Percentiles rank a stretch among this genome's conserved stretches.
Evolutionary conservation across 2,329 filamentous ascomycete species (phyloP).

Genomic region (Talaromyces sp.): DNA sequence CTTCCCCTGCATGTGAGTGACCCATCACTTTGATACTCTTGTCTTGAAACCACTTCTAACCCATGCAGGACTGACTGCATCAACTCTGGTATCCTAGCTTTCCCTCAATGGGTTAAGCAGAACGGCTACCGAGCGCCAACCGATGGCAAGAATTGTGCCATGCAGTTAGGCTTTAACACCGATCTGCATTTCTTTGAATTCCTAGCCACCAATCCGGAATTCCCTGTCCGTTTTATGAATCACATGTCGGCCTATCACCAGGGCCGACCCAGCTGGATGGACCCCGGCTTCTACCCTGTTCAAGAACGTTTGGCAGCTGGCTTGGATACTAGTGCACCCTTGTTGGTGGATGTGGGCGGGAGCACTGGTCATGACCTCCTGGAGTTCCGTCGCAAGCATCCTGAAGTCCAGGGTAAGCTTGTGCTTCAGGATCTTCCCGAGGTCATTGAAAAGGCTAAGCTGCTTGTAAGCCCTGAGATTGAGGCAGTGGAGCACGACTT

Average conservation of each 20-base stretch:
- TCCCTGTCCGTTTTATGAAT: conserved; percentile 38
- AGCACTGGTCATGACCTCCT: conserved; percentile 24
- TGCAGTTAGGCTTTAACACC: conserved; percentile 30
- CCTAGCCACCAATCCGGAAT: conserved; percentile 26
- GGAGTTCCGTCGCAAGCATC: conserved; percentile 38
- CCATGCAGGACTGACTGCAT: conserved; percentile 26
- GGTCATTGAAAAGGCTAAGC: conserved; percentile 32
- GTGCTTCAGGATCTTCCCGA: conserved; percentile 50
- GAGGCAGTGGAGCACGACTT: conserved; percentile 47
- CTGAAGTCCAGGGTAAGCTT: conserved; percentile 40
- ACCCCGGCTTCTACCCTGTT: conserved; percentile 21
- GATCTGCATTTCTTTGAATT: conserved; percentile 30
- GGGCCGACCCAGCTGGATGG: conserved; percentile 39
- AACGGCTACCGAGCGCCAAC: conserved; percentile 28
- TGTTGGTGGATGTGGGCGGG: conserved; percentile 27
- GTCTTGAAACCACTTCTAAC: conserved; percentile 19
- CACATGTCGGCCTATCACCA: conserved; percentile 41
- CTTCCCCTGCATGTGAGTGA: conserved; percentile 26
- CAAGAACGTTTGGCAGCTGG: conserved; percentile 23
- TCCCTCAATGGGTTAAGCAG: conserved; percentile 28
- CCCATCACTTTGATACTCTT: not conserved
- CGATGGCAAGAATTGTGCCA: conserved; percentile 25
- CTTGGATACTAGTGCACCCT: conserved; percentile 18
- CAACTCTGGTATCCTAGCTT: conserved; percentile 24
- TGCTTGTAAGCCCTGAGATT: conserved; percentile 22